A percentile compares a stretch with the other conserved stretches of the same genome.
phyloP scores from a whole-genome alignment of 2,329 filamentous ascomycete genomes.

The Fusarium goolgardi region DNA sequence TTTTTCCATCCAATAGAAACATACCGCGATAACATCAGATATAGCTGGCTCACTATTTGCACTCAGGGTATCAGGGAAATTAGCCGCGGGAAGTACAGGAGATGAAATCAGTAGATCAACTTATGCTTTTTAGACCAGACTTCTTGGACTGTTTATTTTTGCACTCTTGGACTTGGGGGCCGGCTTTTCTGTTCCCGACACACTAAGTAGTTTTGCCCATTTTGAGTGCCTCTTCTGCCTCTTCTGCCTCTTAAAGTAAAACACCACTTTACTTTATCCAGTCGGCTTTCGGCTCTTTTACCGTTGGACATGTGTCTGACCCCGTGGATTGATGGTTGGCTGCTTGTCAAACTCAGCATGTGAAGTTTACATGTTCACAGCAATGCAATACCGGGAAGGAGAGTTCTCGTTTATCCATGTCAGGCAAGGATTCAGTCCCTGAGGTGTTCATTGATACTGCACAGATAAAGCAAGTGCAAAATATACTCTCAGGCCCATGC shows the following conservation, averaged over 20 bases:
- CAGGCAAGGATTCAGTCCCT: background rate
- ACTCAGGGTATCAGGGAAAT: no score
- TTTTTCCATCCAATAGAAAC: conserved; percentile 32
- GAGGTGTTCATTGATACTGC: background rate
- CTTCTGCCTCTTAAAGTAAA: conserved; percentile 24
- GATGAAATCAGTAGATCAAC: no score
- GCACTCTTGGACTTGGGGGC: no score
- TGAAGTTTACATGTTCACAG: conserved; percentile 20
- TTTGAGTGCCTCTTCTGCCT: conserved; percentile 10
- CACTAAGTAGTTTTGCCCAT: conserved; percentile 7
- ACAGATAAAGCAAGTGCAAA: background rate
- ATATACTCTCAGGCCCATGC: background rate
- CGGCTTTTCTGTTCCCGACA: no score
- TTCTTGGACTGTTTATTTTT: no score
- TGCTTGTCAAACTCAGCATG: conserved; percentile 7
- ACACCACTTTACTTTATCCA: conserved; percentile 14
- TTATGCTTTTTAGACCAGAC: no score
- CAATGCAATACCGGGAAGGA: background rate
- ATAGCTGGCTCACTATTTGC: conserved; percentile 20
- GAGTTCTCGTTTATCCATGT: background rate
- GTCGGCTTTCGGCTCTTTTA: conserved; percentile 35
- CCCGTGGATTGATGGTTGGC: conserved; percentile 11
- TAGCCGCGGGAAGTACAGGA: no score
- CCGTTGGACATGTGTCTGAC: conserved; percentile 18
- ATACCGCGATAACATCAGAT: conserved; percentile 27